These are phyloP conservation scores for Amylostereum chailletii DNA, from an alignment of 1,284 basidiomycete genomes.

Conservation along the genomic window DNA sequence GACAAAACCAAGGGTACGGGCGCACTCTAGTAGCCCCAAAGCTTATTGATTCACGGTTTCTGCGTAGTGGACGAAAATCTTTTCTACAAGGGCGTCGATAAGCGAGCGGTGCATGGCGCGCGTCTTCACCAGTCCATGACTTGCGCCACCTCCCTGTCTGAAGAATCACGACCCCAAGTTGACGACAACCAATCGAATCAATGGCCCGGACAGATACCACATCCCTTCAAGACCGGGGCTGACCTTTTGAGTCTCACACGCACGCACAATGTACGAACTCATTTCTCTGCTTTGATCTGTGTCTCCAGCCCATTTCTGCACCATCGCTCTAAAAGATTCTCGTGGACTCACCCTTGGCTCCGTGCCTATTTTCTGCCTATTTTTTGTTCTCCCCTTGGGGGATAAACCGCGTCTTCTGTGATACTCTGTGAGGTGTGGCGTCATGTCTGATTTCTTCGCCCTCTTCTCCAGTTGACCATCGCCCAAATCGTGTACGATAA, in stretches of 20 bases:
- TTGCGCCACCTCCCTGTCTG: too few species aligned
- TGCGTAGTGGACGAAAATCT: constrained; percentile 81
- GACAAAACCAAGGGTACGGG: constrained; percentile 74
- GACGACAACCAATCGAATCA: too few species aligned
- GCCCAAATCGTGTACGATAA: constrained; percentile 96
- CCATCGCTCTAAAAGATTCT: too few species aligned
- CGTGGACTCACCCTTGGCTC: too few species aligned
- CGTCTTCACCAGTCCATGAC: constrained; percentile 54
- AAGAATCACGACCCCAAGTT: too few species aligned
- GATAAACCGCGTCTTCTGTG: too few species aligned
- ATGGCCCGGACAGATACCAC: constrained; percentile 31
- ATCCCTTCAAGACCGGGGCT: constrained; percentile 78
- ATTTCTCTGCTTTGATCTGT: background rate
- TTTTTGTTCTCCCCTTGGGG: too few species aligned
- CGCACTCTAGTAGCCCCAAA: background rate
- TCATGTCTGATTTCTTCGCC: constrained; percentile 2
- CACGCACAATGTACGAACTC: constrained; percentile 68
- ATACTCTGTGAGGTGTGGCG: too few species aligned
- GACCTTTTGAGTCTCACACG: constrained; percentile 70
- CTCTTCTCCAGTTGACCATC: constrained; percentile 66
- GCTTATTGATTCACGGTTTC: background rate
- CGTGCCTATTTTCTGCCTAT: too few species aligned
- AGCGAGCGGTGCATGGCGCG: constrained; percentile 68
- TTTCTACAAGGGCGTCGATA: constrained; percentile 94
- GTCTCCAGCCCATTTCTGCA: too few species aligned